Conservation (phyloP, 2,329 filamentous ascomycete genomes). For the Arthrobotrys musiformis region DNA sequence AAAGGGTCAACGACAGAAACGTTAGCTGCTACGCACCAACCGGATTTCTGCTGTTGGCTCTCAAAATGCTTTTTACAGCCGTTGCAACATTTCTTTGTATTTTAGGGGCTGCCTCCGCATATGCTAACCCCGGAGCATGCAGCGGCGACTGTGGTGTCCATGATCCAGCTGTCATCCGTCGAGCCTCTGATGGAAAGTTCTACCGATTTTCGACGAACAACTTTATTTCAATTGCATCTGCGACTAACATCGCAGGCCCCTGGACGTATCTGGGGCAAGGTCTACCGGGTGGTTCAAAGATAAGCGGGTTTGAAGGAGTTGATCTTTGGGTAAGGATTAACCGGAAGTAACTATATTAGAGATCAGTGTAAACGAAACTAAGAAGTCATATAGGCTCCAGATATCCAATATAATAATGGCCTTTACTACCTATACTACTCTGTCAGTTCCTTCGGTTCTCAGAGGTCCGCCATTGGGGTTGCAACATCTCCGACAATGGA, state of each 20-base stretch:
- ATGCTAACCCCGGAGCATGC: slow-evolving; percentile 62
- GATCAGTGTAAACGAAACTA: background rate
- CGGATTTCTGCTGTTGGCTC: background rate
- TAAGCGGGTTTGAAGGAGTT: slow-evolving; percentile 63
- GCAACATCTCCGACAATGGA: slow-evolving; percentile 66
- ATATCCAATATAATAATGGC: slow-evolving; percentile 69
- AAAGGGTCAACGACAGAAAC: too few species aligned
- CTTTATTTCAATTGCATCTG: slow-evolving; percentile 63
- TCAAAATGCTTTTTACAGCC: slow-evolving; percentile 52
- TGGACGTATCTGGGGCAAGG: slow-evolving; percentile 65
- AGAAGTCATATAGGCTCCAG: slow-evolving; percentile 69
- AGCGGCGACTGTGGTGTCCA: slow-evolving; percentile 63
- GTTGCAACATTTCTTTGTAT: slow-evolving; percentile 39
- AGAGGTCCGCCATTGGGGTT: slow-evolving; percentile 72
- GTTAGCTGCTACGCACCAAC: too few species aligned
- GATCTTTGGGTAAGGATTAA: slow-evolving; percentile 63
- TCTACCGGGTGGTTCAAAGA: slow-evolving; percentile 62
- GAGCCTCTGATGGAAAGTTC: slow-evolving; percentile 63
- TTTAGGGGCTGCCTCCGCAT: slow-evolving; percentile 35
- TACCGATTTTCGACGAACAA: slow-evolving; percentile 65
- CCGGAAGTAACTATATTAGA: background rate
- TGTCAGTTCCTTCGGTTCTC: slow-evolving; percentile 72
- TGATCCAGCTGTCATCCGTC: slow-evolving; percentile 63
- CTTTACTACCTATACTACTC: slow-evolving; percentile 75
- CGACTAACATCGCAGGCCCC: slow-evolving; percentile 62